Evolutionary conservation across 2,329 filamentous ascomycete species (phyloP).

Genomic region (Trichoderma afroharzianum): DNA sequence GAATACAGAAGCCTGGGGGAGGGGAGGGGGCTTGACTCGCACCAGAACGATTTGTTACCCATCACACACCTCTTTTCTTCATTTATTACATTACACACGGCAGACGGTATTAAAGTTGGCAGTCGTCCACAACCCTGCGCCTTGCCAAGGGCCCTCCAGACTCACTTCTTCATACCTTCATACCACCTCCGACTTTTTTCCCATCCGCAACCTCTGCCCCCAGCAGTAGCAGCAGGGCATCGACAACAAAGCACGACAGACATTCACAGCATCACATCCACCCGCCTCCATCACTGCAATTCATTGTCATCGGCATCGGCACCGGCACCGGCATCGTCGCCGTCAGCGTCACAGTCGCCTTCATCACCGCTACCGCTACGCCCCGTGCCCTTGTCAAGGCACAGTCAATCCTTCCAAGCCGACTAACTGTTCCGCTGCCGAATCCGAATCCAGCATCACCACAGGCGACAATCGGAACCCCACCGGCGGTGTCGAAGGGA

Average conservation of each 20-base stretch:
- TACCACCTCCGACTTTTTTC: not conserved
- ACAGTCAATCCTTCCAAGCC: not conserved
- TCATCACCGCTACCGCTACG: not conserved
- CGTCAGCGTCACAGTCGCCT: not conserved
- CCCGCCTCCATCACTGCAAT: not conserved
- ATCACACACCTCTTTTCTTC: not conserved
- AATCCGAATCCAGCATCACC: not conserved
- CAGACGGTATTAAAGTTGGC: conserved; percentile 6
- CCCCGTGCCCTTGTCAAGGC: not conserved
- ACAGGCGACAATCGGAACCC: not conserved
- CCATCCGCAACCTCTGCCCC: not conserved
- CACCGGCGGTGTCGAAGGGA: not conserved
- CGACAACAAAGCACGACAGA: not conserved
- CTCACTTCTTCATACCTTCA: not conserved
- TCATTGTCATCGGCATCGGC: not conserved
- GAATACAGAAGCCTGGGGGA: not conserved
- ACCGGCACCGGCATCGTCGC: not conserved
- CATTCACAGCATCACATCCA: not conserved
- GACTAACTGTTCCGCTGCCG: not conserved
- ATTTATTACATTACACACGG: not conserved
- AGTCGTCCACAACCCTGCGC: not conserved
- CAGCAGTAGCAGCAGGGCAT: not conserved
- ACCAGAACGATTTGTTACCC: not conserved
- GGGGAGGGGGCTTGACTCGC: conserved; percentile 12
- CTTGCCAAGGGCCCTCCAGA: not conserved